Evolutionary conservation across 345 rosid species (phyloP).

Genomic region (Eucalyptus regnans): DNA sequence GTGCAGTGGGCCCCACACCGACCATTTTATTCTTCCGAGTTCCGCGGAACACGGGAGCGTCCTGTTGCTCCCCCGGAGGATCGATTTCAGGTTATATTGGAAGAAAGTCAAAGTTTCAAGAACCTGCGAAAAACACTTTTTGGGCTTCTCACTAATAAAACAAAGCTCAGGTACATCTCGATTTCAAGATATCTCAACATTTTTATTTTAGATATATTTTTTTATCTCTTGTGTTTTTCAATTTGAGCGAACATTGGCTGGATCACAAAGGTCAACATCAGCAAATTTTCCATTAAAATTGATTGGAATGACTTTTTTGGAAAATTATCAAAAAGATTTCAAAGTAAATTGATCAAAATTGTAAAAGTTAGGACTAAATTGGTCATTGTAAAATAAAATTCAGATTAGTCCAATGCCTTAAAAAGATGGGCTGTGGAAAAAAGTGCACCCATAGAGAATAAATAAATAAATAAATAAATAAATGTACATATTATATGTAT

Average conservation of each 20-base stretch:
- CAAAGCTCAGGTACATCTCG: background rate
- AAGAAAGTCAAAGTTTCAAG: background rate
- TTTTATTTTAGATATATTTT: background rate
- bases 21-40: background rate
- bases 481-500: background rate
- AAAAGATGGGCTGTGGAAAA: background rate
- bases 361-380: too few relatives aligned
- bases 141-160: background rate
- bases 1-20: background rate
- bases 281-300: too few relatives aligned
- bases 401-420: rapidly evolving
- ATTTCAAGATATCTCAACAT: background rate
- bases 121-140: background rate
- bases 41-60: background rate
- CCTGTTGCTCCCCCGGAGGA: background rate
- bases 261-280: too few relatives aligned
- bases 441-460: background rate
- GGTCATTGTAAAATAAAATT: too few relatives aligned
- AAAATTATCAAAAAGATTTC: background rate
- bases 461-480: too few relatives aligned
- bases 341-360: background rate
- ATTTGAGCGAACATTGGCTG: too few relatives aligned
- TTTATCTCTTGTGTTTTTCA: rapidly evolving
- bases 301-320: rapidly evolving
- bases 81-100: background rate